Evolutionary conservation across 805 yeast species (phyloP).

Genomic region (Candida broadrunensis): DNA sequence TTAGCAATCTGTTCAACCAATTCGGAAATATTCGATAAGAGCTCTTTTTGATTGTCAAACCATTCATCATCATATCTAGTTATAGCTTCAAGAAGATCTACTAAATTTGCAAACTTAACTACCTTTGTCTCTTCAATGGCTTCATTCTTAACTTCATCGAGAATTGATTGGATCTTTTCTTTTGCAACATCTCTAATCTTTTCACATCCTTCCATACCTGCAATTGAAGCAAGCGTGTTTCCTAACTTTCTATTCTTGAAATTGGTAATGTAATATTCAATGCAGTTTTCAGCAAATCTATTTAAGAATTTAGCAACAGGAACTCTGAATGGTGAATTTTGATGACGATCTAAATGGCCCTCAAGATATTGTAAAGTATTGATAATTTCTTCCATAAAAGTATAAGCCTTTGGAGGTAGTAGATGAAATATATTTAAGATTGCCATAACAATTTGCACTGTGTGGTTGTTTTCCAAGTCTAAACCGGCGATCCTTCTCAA

Average conservation of each 20-base stretch:
- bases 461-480: constrained; percentile 75
- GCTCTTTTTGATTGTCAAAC: constrained; percentile 50
- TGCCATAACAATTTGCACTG: constrained; percentile 84
- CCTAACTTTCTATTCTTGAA: constrained; percentile 64
- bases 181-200: constrained; percentile 58
- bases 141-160: constrained; percentile 48
- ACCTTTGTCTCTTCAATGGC: constrained; percentile 52
- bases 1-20: constrained; percentile 43
- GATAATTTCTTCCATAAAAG: constrained; percentile 85
- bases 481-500: constrained; percentile 74
- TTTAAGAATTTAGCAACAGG: constrained; percentile 86
- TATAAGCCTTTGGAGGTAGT: constrained; percentile 87
- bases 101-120: constrained; percentile 66
- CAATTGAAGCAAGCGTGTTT: constrained; percentile 64
- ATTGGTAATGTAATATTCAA: constrained; percentile 65
- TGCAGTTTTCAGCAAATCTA: constrained; percentile 74
- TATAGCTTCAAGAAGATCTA: constrained; percentile 61
- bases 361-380: constrained; percentile 75
- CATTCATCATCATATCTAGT: constrained; percentile 51
- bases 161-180: constrained; percentile 47
- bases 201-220: constrained; percentile 50
- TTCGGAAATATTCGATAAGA: constrained; percentile 41
- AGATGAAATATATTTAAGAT: constrained; percentile 88
- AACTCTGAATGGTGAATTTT: constrained; percentile 83
- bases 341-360: constrained; percentile 77